Percentiles rank a stretch among this genome's conserved stretches.
These are phyloP conservation scores for Fonsecaea pugnacius DNA, from an alignment of 2,329 filamentous ascomycete genomes.

Conservation along the genomic window DNA sequence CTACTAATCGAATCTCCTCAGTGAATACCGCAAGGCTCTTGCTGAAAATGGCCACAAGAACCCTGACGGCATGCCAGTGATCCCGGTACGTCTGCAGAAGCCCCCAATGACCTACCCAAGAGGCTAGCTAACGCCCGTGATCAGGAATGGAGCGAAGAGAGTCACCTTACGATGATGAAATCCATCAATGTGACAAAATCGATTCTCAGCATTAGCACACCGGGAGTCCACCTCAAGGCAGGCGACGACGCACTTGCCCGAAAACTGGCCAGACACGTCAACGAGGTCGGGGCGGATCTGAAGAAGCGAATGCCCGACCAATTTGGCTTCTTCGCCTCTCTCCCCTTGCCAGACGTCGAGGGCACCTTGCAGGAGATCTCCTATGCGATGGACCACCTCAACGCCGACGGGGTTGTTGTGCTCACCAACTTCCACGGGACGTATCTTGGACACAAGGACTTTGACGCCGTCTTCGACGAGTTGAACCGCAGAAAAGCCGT, in stretches of 20 bases:
- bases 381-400: constrained; percentile 44
- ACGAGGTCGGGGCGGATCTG: constrained; percentile 39
- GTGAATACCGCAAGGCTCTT: constrained; percentile 34
- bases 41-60: constrained; percentile 33
- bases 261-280: constrained; percentile 46
- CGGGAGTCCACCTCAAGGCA: constrained; percentile 55
- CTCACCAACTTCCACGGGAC: constrained; percentile 59
- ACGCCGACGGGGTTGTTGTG: constrained; percentile 58
- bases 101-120: neutral
- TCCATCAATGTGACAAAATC: constrained; percentile 55
- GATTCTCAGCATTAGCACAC: constrained; percentile 60
- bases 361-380: constrained; percentile 56
- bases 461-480: constrained; percentile 55
- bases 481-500: constrained; percentile 54
- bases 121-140: constrained; percentile 17
- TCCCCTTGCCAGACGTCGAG: constrained; percentile 58
- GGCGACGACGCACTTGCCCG: constrained; percentile 45
- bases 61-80: constrained; percentile 36
- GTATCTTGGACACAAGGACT: constrained; percentile 55
- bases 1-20: neutral
- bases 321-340: constrained; percentile 60
- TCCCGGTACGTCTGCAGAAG: constrained; percentile 27
- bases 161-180: constrained; percentile 58
- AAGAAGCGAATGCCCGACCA: constrained; percentile 40
- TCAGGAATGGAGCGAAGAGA: constrained; percentile 52